Evolutionary conservation across 2,329 filamentous ascomycete genomes (phyloP).

Genomic region (Alternaria triticina): DNA sequence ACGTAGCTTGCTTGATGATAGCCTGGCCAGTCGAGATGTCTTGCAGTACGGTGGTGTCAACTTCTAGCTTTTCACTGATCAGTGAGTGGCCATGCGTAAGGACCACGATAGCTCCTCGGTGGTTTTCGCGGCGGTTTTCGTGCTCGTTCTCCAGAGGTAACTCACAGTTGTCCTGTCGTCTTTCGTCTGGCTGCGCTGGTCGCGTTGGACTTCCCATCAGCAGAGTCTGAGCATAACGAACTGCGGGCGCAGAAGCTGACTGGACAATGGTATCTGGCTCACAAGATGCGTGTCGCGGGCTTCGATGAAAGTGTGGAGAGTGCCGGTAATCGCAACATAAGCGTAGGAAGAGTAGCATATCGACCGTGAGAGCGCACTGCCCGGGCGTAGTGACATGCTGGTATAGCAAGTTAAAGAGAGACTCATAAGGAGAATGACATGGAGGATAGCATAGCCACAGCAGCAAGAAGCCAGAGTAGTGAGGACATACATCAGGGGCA

Average conservation of each 20-base stretch:
- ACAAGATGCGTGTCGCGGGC: not conserved
- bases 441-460: not conserved
- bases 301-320: not conserved
- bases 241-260: not conserved
- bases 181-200: not conserved
- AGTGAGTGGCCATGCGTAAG: not conserved
- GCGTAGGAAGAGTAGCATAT: not conserved
- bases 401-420: not conserved
- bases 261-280: not conserved
- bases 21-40: not conserved
- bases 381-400: not conserved
- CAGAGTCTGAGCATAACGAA: not conserved
- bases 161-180: not conserved
- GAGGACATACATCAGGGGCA: not conserved
- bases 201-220: not conserved
- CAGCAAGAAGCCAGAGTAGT: not conserved
- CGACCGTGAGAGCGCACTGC: not conserved
- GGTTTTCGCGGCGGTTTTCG: not conserved
- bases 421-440: not conserved
- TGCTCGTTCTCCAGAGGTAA: not conserved
- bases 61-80: not conserved
- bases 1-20: not conserved
- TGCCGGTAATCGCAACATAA: not conserved
- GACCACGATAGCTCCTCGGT: not conserved
- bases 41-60: not conserved